A percentile compares a stretch with the other conserved stretches of the same genome.
Evolutionary conservation across 2,329 filamentous ascomycete species (phyloP).

Genomic region (Paramyrothecium sp.): DNA sequence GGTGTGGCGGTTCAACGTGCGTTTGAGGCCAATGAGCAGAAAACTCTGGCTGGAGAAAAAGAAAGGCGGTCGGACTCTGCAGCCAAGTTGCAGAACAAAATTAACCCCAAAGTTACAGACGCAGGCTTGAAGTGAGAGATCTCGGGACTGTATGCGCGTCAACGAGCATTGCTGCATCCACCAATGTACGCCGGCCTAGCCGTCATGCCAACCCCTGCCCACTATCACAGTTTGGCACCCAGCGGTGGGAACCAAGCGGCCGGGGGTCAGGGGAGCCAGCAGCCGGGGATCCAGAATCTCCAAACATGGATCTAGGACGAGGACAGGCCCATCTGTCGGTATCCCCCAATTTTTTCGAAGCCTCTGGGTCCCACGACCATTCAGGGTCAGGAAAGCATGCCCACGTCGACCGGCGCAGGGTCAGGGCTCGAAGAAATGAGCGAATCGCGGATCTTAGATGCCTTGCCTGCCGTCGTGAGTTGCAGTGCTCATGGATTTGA

Average conservation of each 20-base stretch:
- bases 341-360: neutral
- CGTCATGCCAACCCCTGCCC: neutral
- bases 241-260: neutral
- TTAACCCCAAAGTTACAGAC: neutral
- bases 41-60: neutral
- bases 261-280: neutral
- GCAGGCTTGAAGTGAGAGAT: neutral
- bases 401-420: neutral
- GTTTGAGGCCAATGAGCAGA: neutral
- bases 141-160: neutral
- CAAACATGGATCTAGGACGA: neutral
- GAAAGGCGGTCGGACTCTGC: neutral
- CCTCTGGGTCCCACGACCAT: neutral
- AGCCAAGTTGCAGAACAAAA: neutral
- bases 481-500: neutral
- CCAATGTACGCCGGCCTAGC: neutral
- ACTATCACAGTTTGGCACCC: neutral
- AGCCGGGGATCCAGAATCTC: neutral
- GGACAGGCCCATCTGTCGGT: neutral
- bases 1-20: neutral
- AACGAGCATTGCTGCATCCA: neutral
- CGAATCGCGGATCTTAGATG: neutral
- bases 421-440: neutral
- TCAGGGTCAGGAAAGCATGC: neutral
- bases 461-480: neutral